Base-by-base conservation (phyloP, 78 protist genomes). In the Cavenderia fasciculata region DNA sequence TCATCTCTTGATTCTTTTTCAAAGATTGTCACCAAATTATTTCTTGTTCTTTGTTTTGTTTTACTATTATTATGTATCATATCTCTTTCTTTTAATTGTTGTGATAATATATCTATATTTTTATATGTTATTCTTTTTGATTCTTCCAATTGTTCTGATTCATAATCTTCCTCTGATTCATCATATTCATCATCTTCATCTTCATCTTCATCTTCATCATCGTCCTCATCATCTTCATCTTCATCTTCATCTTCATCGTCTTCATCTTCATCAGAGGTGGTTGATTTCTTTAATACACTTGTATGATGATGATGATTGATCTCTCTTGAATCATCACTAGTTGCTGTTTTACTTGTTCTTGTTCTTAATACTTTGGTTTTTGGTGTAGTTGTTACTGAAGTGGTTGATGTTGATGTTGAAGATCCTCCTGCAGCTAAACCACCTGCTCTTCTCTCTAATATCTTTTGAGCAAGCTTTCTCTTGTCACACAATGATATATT, bases 1-100 rank as follows among this genome's bases (percentile, higher is more conserved):
- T 89, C 94, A n/a, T 68, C 94, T 14, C 25, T 41, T 21, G 52
- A 31, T 23, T 89, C 94, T 77, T 52, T 86, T 47, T 86, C 93
- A 61, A 86, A 86, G 6, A 86, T 70, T 11, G 93, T 86, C 5
- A 74, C 62, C 12, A 86, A 68, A 38, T 44, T 76, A 56, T 40
- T 82, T 18, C 31, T 66, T 57, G 19, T 63, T 43, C 89, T 59
- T 25, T 61, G 61, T 29, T 74, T 74, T 1, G 19, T 34, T 4
- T 19, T 10, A 10, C 19, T 40, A 44, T 73, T 40, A 5, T 47
- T 36, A n/a, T 6, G 2, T 56, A 27, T 49, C 7, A 49, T 36
- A 7, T 25, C 34, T 8, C 44, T 54, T 10, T 54, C 59, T n/a
- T n/a, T n/a, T n/a, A n/a, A n/a, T n/a, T n/a, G n/a, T n/a, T n/a